These are phyloP conservation scores for Rhynchosporium agropyri DNA, from an alignment of 2,329 filamentous ascomycete genomes.

Conservation along the genomic window DNA sequence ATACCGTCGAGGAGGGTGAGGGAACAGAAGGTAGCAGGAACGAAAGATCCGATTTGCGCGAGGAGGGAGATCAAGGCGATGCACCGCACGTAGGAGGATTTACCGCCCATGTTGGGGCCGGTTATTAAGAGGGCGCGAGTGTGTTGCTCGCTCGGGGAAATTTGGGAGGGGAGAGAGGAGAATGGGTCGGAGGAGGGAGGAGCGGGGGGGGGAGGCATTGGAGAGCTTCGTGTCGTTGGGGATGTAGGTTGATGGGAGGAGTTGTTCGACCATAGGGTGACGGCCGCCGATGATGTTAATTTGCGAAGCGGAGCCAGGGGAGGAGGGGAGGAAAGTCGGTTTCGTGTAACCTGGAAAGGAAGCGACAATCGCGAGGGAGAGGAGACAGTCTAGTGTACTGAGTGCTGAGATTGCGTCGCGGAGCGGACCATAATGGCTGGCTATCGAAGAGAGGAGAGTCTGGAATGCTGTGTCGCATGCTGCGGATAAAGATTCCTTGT, in stretches of 20 bases:
- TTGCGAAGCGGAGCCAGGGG: conserved; percentile 43
- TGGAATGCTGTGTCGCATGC: conserved; percentile 86
- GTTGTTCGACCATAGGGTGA: conserved; percentile 94
- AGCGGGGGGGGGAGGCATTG: conserved; percentile 51
- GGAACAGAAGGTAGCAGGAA: conserved; percentile 74
- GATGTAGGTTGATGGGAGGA: conserved; percentile 83
- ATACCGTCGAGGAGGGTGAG: conserved; percentile 89
- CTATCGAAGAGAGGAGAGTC: conserved; percentile 71
- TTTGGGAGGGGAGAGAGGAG: conserved; percentile 46
- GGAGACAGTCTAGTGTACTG: conserved; percentile 84
- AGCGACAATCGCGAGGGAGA: conserved; percentile 84
- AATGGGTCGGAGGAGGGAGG: conserved; percentile 48
- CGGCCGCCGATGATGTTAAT: conserved; percentile 76
- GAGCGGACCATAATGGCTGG: conserved; percentile 83
- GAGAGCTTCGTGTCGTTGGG: conserved; percentile 81
- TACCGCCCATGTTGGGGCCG: conserved; percentile 98
- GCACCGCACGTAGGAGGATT: conserved; percentile 94
- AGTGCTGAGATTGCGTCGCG: conserved; percentile 87
- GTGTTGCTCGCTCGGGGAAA: conserved; percentile 53
- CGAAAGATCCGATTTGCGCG: conserved; percentile 91
- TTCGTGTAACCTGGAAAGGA: conserved; percentile 85
- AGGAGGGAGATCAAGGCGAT: conserved; percentile 91
- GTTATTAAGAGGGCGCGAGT: conserved; percentile 71
- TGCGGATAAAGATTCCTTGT: conserved; percentile 89
- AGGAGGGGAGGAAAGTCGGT: conserved; percentile 66